phyloP scores from a whole-genome alignment of 2,329 filamentous ascomycete genomes.

The Apiospora arundinis region DNA sequence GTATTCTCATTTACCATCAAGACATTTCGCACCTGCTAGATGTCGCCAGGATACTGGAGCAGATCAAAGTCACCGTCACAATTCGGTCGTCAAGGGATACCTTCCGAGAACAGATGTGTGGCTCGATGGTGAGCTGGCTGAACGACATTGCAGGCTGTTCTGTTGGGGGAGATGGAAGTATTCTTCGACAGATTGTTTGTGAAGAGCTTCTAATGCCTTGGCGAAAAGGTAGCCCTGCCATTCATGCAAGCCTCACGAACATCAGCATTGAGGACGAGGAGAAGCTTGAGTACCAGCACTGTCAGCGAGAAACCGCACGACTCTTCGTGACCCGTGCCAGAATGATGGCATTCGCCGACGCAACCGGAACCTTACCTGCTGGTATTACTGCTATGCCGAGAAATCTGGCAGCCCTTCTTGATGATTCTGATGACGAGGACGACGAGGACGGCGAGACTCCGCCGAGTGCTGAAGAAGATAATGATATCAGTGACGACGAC shows the following conservation, averaged over 20 bases:
- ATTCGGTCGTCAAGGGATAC: constrained; percentile 93
- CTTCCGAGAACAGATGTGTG: constrained; percentile 97
- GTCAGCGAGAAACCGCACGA: constrained; percentile 37
- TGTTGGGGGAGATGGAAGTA: constrained; percentile 78
- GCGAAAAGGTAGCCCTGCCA: constrained; percentile 83
- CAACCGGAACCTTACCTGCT: constrained; percentile 15
- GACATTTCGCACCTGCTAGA: constrained; percentile 76
- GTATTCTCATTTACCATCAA: constrained; percentile 77
- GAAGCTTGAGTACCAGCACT: constrained; percentile 57
- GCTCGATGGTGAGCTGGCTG: constrained; percentile 96
- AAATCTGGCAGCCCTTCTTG: constrained; percentile 20
- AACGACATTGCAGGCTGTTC: constrained; percentile 89
- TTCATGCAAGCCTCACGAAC: constrained; percentile 77
- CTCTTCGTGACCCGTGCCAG: constrained; percentile 45
- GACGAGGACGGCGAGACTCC: constrained; percentile 50
- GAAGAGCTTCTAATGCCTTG: constrained; percentile 90
- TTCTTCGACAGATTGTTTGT: constrained; percentile 83
- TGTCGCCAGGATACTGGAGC: constrained; percentile 87
- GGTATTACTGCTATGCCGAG: constrained; percentile 17
- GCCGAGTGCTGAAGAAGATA: constrained; percentile 61
- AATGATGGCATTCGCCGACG: constrained; percentile 26
- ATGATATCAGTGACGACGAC: constrained; percentile 73
- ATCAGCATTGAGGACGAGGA: constrained; percentile 85
- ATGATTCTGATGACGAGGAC: constrained; percentile 42
- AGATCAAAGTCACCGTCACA: constrained; percentile 95